A percentile compares a stretch with the other conserved stretches of the same genome.
Conservation (phyloP, 768 basidiomycete species). For the Lactarius evosmus region DNA sequence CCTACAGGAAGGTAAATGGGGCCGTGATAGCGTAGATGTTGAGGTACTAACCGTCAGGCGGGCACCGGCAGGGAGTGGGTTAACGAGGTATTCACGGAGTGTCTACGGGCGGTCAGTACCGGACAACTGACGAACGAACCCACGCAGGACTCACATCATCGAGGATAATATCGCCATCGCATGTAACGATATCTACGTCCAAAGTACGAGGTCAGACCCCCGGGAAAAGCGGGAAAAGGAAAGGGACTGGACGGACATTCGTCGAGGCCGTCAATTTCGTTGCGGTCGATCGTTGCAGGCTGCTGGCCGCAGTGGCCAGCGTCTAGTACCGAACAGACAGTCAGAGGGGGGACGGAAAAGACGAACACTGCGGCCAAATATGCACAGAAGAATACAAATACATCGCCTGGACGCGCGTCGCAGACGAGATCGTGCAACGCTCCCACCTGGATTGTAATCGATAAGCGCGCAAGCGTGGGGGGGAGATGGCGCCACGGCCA, state of each 20-base stretch:
- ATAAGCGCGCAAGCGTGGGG: neutral
- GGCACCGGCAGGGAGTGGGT: conserved; percentile 21
- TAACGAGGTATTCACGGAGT: conserved; percentile 23
- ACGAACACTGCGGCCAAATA: neutral
- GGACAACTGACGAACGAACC: neutral
- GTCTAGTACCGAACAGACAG: neutral
- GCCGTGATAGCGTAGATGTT: too few relatives aligned
- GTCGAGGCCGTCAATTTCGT: conserved; percentile 2
- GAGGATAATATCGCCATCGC: conserved; percentile 16
- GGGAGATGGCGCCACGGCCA: too few relatives aligned
- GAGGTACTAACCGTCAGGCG: conserved; percentile 22
- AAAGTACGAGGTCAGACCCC: neutral
- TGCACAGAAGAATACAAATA: conserved; percentile 28
- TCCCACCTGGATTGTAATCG: neutral
- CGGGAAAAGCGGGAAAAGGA: neutral
- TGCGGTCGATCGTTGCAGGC: neutral
- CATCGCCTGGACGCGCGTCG: conserved; percentile 18
- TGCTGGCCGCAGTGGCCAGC: conserved; percentile 13
- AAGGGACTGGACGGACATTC: conserved; percentile 3
- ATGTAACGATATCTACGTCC: conserved; percentile 11
- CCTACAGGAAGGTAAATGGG: conserved; percentile 4
- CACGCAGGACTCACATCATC: conserved; percentile 22
- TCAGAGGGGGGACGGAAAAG: neutral
- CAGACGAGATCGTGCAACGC: conserved; percentile 23
- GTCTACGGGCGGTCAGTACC: conserved; percentile 12